phyloP scores from a whole-genome alignment of 306 rosid genomes.

The Vicia sativa region DNA sequence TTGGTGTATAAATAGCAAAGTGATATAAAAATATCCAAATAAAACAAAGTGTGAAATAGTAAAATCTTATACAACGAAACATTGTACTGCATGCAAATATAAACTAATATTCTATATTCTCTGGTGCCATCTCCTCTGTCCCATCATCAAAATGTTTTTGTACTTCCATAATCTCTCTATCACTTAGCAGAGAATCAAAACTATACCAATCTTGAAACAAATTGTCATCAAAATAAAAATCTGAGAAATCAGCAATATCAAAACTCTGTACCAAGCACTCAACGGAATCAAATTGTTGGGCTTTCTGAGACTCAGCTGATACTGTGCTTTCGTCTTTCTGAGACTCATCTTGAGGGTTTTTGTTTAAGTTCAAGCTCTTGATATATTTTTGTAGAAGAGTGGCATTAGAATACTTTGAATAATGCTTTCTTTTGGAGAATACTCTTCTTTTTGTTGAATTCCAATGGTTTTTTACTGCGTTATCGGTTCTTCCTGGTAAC shows the following conservation, averaged over 20 bases:
- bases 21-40: not conserved
- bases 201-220: not conserved
- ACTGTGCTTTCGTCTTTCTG: not conserved
- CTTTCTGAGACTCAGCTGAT: not conserved
- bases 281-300: not conserved
- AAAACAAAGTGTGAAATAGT: no score
- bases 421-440: not conserved
- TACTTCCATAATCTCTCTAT: no score
- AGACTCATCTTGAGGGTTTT: not conserved
- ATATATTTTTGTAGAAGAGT: conserved; percentile 4
- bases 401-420: not conserved
- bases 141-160: no score
- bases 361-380: not conserved
- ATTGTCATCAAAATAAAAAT: not conserved
- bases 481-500: not conserved
- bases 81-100: no score
- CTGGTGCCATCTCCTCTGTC: no score
- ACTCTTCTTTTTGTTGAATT: not conserved
- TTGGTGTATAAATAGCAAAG: no score
- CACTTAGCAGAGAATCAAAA: not conserved
- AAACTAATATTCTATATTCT: no score
- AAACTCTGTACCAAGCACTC: not conserved
- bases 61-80: no score
- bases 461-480: not conserved
- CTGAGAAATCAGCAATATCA: not conserved